A percentile compares a stretch with the other conserved stretches of the same genome.
Conservation (phyloP, 768 basidiomycete genomes). For the Pleurotus tuoliensis region DNA sequence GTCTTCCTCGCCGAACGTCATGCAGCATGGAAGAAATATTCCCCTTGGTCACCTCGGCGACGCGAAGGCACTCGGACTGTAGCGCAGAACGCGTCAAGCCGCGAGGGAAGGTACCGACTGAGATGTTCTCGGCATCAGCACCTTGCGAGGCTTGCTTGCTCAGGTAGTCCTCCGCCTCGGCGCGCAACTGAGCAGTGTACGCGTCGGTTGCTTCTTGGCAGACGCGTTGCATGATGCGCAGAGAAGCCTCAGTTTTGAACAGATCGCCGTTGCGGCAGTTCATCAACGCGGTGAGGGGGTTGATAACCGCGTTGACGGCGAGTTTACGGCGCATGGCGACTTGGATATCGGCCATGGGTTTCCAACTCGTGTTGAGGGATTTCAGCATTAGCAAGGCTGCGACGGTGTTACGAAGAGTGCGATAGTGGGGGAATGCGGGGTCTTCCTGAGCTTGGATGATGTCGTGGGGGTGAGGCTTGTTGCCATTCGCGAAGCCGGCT, state of each 20-base stretch:
- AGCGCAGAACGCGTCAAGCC: constrained; percentile 44
- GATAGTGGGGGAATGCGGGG: constrained; percentile 41
- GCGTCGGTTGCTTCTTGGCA: constrained; percentile 67
- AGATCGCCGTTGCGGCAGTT: constrained; percentile 79
- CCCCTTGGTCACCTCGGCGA: constrained; percentile 51
- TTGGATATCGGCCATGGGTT: constrained; percentile 62
- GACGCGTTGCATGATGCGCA: constrained; percentile 45
- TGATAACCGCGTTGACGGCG: constrained; percentile 76
- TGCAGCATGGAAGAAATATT: constrained; percentile 81
- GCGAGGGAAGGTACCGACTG: constrained; percentile 38
- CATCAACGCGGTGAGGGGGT: constrained; percentile 81
- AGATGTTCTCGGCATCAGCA: constrained; percentile 20
- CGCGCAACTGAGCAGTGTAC: constrained; percentile 48
- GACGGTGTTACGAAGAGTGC: constrained; percentile 64
- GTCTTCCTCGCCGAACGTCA: constrained; percentile 60
- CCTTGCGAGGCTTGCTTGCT: constrained; percentile 24
- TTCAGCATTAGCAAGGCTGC: constrained; percentile 55
- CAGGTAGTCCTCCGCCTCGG: constrained; percentile 33
- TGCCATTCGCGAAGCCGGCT: not conserved
- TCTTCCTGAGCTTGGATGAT: constrained; percentile 40
- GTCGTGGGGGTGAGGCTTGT: constrained; percentile 24
- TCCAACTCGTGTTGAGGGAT: constrained; percentile 60
- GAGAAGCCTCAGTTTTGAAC: constrained; percentile 40
- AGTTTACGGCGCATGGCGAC: constrained; percentile 74
- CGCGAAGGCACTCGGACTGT: constrained; percentile 50